Evolutionary conservation across 78 protist species (phyloP).

Genomic region (Chrysochromulina tobinii): DNA sequence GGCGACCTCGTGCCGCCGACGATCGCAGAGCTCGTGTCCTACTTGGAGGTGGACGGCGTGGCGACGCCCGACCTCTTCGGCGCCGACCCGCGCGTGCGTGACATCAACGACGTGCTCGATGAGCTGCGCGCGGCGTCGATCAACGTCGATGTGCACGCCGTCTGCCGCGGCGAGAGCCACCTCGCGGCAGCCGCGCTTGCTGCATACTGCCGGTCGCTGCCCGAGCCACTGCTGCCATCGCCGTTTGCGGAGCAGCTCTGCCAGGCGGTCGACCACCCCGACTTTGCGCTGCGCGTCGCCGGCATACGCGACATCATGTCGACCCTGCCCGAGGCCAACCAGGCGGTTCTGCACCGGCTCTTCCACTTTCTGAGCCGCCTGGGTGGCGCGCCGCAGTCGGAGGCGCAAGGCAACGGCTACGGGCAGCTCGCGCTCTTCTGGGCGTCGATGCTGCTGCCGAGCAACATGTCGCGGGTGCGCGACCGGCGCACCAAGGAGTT

Average conservation of each 20-base stretch:
- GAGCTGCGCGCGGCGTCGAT: neutral
- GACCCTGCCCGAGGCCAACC: no score
- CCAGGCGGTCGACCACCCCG: neutral
- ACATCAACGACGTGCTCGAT: neutral
- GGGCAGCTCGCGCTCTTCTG: neutral
- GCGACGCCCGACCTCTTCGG: neutral
- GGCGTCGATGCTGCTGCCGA: neutral
- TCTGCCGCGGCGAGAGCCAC: neutral
- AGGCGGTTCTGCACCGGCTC: conserved; percentile 4
- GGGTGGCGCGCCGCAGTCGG: no score
- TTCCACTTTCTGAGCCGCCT: neutral
- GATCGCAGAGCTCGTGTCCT: neutral
- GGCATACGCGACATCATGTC: neutral
- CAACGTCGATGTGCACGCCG: neutral
- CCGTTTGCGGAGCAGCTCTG: neutral
- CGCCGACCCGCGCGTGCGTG: neutral
- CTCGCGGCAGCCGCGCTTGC: neutral
- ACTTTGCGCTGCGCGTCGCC: neutral
- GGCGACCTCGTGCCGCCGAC: neutral
- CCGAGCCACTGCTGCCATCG: neutral
- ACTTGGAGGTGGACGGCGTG: neutral
- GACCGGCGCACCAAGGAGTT: neutral
- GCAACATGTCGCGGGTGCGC: no score
- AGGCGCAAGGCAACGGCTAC: neutral
- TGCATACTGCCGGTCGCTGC: neutral